phyloP scores from a whole-genome alignment of 2,329 filamentous ascomycete genomes.

The Colletotrichum orchidophilum region DNA sequence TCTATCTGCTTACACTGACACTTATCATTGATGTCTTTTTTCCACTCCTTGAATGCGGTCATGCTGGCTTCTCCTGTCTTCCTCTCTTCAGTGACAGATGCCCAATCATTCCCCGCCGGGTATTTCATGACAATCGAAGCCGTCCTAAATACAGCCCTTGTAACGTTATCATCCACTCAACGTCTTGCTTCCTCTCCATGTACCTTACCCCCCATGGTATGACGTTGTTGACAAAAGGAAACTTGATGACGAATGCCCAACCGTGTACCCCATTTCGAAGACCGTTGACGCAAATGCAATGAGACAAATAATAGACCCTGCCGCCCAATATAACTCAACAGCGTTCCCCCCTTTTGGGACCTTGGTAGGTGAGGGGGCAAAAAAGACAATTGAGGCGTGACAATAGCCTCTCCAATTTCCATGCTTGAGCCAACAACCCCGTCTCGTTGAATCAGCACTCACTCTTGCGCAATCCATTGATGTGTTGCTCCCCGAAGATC shows the following conservation, averaged over 20 bases:
- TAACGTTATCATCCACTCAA: not conserved
- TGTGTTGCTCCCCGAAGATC: not conserved
- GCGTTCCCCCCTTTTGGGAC: not conserved
- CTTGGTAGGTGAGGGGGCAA: slow-evolving; percentile 7
- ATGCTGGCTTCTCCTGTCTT: slow-evolving; percentile 12
- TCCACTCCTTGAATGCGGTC: slow-evolving; percentile 25
- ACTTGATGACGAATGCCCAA: slow-evolving; percentile 30
- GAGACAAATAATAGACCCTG: slow-evolving; percentile 30
- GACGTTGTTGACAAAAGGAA: slow-evolving; percentile 27
- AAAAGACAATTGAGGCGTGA: slow-evolving; percentile 10
- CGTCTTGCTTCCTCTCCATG: slow-evolving; percentile 13
- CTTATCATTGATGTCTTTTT: slow-evolving; percentile 30
- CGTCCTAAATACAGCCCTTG: slow-evolving; percentile 5
- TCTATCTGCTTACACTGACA: slow-evolving; percentile 35
- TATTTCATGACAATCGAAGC: slow-evolving; percentile 24
- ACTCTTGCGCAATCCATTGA: not conserved
- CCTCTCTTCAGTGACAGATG: not conserved
- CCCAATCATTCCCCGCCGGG: slow-evolving; percentile 13
- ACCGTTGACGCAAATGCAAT: slow-evolving; percentile 33
- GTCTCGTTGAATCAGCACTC: not conserved
- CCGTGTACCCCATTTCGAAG: slow-evolving; percentile 30
- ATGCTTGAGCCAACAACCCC: slow-evolving; percentile 1
- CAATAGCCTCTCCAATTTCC: slow-evolving; percentile 1
- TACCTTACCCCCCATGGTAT: slow-evolving; percentile 23
- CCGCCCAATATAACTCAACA: slow-evolving; percentile 23